These are phyloP conservation scores for Rachicladosporium sp. DNA, from an alignment of 2,329 filamentous ascomycete genomes.

Conservation along the genomic window DNA sequence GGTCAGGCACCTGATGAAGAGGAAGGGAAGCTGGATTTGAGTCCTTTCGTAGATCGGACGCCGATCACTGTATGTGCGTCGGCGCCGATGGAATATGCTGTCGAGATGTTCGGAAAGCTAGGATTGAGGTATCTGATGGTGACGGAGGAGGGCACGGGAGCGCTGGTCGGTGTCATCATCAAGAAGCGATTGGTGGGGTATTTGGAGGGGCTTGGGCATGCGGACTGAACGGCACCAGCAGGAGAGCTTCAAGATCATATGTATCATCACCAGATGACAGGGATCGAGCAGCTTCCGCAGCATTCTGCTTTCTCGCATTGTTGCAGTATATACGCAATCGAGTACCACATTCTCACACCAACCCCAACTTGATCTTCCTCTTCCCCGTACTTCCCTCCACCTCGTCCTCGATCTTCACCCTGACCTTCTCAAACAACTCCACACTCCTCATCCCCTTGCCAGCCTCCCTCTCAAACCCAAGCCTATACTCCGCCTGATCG, in stretches of 20 bases:
- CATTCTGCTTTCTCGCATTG: no score
- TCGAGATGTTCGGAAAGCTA: conserved; percentile 49
- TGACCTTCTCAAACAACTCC: conserved; percentile 85
- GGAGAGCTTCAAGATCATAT: no score
- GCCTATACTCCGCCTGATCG: conserved; percentile 72
- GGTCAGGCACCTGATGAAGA: conserved; percentile 18
- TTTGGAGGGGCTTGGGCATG: conserved; percentile 27
- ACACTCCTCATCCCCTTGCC: conserved; percentile 38
- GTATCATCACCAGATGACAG: no score
- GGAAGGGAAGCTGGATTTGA: conserved; percentile 32
- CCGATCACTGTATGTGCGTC: conserved; percentile 38
- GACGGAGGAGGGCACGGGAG: conserved; percentile 39
- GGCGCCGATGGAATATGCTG: conserved; percentile 46
- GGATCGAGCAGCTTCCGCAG: no score
- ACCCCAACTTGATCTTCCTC: conserved; percentile 67
- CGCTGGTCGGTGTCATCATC: conserved; percentile 42
- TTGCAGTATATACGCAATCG: no score
- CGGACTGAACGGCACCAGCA: no score
- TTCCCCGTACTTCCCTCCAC: conserved; percentile 95
- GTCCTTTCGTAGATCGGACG: conserved; percentile 41
- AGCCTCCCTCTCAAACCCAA: conserved; percentile 45
- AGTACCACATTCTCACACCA: conserved; percentile 17
- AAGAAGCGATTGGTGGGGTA: conserved; percentile 46
- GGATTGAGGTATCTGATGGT: conserved; percentile 43
- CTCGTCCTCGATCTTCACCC: conserved; percentile 78